Base-by-base conservation (phyloP, 2,329 filamentous ascomycete species). In the Ophiocordyceps camponoti-rufipedis region DNA sequence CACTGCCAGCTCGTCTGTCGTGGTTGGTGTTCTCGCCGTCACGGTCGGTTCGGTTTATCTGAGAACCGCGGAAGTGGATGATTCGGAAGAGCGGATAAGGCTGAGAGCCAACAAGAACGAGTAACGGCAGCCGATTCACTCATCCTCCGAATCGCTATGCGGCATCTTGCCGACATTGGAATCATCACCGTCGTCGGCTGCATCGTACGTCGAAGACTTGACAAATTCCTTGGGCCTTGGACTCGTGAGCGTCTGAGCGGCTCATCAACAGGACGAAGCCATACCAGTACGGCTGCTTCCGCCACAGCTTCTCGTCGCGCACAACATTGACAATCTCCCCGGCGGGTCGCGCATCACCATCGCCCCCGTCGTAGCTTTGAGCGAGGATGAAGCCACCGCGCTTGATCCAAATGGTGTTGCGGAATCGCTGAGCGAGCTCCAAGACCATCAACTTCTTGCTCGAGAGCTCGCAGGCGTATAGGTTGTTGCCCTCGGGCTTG, bases 291-390 rank as follows among this genome's bases (percentile, higher is more conserved):
- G 69, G 56, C 66, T 83, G 79, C 65, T 94, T 94, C 56, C 87
- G 77, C 91, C 91, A 98, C 41, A 72, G 71, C 64, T 85, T 93
- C 67, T 95, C 88, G 56, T 95, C 86, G 35, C 85, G 72, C 35
- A 96, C 87, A 33, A 96, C 78, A 57, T 95, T 95, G 53, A 94
- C 72, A 55, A 98, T 95, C 62, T 94, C 85, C 13, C 89, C 91
- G 45, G 75, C 72, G 12, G 94, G 74, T 60, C 86, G 87, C 55
- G 86, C 86, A 41, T 82, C 80, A 44, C 79, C 76, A 28, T 78
- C 76, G 35, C 80, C 68, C 2, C 74, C 69, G 29, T 71, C 70
- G 23, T 75, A 81, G 14, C 68, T 55, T 52, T 96, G 84, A 13
- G 94, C 72, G 11, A 96, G 65, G 29, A 95, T 87, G 61, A 81